phyloP scores from a whole-genome alignment of 2,329 filamentous ascomycete species.

The Beauveria caledonica region DNA sequence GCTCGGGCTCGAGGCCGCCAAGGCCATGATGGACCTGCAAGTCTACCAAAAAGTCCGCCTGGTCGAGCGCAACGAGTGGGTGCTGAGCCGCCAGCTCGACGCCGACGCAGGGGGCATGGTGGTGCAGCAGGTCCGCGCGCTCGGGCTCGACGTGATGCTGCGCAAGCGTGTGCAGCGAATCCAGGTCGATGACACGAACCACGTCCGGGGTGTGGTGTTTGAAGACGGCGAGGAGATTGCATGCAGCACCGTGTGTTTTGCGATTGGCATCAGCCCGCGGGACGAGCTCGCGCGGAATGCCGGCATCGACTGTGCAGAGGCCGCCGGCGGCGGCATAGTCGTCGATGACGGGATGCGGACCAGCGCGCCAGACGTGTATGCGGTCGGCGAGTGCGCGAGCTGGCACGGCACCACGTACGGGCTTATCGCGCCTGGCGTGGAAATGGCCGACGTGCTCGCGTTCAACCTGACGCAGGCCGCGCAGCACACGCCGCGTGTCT shows the following conservation, averaged over 20 bases:
- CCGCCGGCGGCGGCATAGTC: constrained; percentile 64
- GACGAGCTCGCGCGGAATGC: constrained; percentile 66
- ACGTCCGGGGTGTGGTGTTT: constrained; percentile 66
- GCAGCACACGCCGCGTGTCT: constrained; percentile 58
- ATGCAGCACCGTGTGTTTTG: constrained; percentile 80
- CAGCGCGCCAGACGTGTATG: constrained; percentile 66
- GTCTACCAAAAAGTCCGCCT: constrained; percentile 67
- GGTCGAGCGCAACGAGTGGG: constrained; percentile 76
- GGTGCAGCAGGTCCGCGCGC: constrained; percentile 66
- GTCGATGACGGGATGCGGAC: constrained; percentile 61
- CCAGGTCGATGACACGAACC: constrained; percentile 56
- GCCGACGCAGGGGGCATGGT: constrained; percentile 74
- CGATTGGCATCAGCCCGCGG: constrained; percentile 74
- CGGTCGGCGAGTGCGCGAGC: constrained; percentile 84
- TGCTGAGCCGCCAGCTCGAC: constrained; percentile 75
- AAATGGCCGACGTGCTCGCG: constrained; percentile 86
- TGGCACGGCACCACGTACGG: constrained; percentile 84
- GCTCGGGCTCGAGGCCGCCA: constrained; percentile 79
- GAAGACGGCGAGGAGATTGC: constrained; percentile 72
- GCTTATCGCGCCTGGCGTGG: constrained; percentile 79
- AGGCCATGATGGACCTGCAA: constrained; percentile 82
- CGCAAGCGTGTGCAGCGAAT: constrained; percentile 67
- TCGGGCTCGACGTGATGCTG: constrained; percentile 76
- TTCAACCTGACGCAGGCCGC: constrained; percentile 86
- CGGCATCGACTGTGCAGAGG: constrained; percentile 62